Evolutionary conservation across 2,329 filamentous ascomycete species (phyloP), one percentile per base, ranked within the genome.

Genomic region (Dichotomopilus funicola): DNA sequence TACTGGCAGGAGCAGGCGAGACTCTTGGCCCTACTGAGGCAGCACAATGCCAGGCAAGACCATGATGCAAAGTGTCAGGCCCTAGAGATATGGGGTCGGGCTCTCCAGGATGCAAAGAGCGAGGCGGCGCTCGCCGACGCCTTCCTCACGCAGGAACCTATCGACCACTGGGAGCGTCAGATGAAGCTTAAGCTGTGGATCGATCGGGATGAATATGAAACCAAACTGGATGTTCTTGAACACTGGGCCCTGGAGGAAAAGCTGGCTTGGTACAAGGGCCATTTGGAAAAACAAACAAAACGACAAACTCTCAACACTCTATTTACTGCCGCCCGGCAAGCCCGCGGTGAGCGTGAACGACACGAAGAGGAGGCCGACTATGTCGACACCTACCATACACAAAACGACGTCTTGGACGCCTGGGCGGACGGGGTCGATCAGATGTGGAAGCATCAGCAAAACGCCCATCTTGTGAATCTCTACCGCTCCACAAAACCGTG

Each of bases 221-320:
- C 59, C 12, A 63, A 64, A 54, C 13, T 33, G 4, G 49, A 55
- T 1, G 57, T 63, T 6, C 42, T 68, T 7, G 61, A 61, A 10
- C 59, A 63, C 42, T 70, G 67, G 67, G 51, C 61, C 5, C 60
- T 67, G 36, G 59, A 63, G 34, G 65, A 68, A 50, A 63, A 63
- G 45, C 60, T 67, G 1, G 62, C 54, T 4, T 66, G 65, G 52
- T 62, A 61, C 42, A 43, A 51, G 35, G 63, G 65, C 1, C 63
- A 65, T 45, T 49, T 56, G 8, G 64, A 66, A 33, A 62, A 53
- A 10, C 50, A 41, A 5, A 59, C 34, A 35, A 62, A 63, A 43
- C 54, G 49, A n/a, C 38, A 54, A 4, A 53, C 54, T 2, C 50
- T 65, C 6, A 52, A 54, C 7, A 38, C 45, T 4, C 42, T 63